phyloP scores from a whole-genome alignment of 176 grass and related monocot genomes.

The Aegilops umbellulata region DNA sequence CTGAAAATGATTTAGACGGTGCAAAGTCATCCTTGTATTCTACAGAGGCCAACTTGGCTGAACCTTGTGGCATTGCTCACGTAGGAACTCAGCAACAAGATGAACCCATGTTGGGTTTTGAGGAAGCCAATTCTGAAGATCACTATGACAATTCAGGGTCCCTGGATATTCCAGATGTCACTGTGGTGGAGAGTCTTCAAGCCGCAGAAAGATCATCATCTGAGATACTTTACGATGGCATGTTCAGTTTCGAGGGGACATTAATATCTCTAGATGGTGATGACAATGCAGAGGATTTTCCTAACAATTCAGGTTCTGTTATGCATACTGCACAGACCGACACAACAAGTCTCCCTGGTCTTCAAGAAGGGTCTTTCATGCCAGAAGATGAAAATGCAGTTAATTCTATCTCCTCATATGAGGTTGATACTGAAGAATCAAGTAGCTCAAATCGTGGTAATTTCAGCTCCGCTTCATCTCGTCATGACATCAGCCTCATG shows the following conservation, averaged over 20 bases:
- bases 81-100: constrained; percentile 10
- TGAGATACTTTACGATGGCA: constrained; percentile 11
- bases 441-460: not conserved
- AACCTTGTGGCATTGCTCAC: not conserved
- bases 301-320: constrained; percentile 9
- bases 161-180: constrained; percentile 7
- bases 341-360: not conserved
- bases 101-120: constrained; percentile 1
- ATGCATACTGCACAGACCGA: not conserved
- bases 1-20: not conserved
- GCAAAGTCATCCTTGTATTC: not conserved
- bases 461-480: not conserved
- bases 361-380: constrained; percentile 6
- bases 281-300: not conserved
- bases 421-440: not conserved
- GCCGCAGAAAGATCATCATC: not conserved
- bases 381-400: not conserved
- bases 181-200: not conserved
- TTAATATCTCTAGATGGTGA: constrained; percentile 18
- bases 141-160: not conserved
- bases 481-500: not conserved
- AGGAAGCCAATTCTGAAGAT: constrained; percentile 1
- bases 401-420: not conserved
- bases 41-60: not conserved
- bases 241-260: not conserved